Evolutionary conservation across 1,139 yeast species (phyloP), one percentile per base, ranked within the genome.

Genomic region (Yarrowia galli): DNA sequence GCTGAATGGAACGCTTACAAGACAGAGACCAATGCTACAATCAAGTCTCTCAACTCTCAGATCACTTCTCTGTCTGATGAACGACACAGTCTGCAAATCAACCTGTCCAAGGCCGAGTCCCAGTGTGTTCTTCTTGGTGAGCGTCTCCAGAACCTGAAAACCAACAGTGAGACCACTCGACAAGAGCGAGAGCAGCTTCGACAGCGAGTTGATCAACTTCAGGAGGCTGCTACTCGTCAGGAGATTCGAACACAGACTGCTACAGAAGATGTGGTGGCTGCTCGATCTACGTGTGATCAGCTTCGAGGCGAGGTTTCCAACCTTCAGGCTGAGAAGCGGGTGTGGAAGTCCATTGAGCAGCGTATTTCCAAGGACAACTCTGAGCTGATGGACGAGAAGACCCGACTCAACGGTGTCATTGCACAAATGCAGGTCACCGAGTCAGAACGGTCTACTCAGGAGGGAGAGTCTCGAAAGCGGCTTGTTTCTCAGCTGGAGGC

Each of bases 401-500:
- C 83, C 13, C 84, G 87, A 68, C 80, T 91, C 60, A 87, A 83
- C 71, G 84, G 85, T 9, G 81, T 88, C 70, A 82, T 90, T n/a
- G 76, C 84, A 25, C 89, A 85, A 73, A 79, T 90, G 68, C 93
- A 90, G 75, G 73, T 84, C 0, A 77, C 88, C 49, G 85, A 88
- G 68, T 82, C 82, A 68, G 96, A 90, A 74, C 83, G 93, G 67
- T 89, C 88, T 68, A 74, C 80, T 0, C 79, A 86, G 12, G 81
- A 84, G 61, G 76, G 79, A 35, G 89, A 87, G 53, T 76, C 87
- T 1, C 82, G 87, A 23, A 79, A 80, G 38, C 81, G 89, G 61
- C 81, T 88, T 63, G 74, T 81, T 22, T 78, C 80, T 32, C 87
- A 87, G 49, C 79, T 87, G 20, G 84, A 83, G 60, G 78, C 83